These are phyloP conservation scores for Euphrasia confusa DNA, from an alignment of 257 asterid species.

Conservation along the genomic window DNA sequence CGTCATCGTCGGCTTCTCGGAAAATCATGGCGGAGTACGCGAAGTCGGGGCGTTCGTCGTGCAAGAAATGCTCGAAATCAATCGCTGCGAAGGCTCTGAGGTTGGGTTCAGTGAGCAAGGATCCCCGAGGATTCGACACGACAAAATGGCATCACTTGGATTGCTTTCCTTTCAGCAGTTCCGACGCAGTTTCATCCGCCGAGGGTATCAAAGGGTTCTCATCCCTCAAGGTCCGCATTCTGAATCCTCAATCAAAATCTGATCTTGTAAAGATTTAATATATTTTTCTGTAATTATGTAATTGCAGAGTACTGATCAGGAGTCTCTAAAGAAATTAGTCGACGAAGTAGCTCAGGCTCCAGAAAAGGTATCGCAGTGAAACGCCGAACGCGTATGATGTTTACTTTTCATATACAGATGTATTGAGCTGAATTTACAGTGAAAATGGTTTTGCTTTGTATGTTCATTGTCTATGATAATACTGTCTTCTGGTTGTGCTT, in stretches of 20 bases:
- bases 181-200: slow-evolving; percentile 37
- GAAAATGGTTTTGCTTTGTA: background rate
- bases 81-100: slow-evolving; percentile 59
- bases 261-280: background rate
- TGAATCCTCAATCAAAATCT: background rate
- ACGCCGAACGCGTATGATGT: background rate
- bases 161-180: slow-evolving; percentile 48
- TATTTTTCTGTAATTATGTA: slow-evolving; percentile 14
- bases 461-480: background rate
- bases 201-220: slow-evolving; percentile 69
- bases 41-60: slow-evolving; percentile 78
- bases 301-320: slow-evolving; percentile 70
- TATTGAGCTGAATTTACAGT: background rate
- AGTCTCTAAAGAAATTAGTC: slow-evolving; percentile 44
- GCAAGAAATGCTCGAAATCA: slow-evolving; percentile 75
- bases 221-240: slow-evolving; percentile 56
- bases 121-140: slow-evolving; percentile 72
- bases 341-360: slow-evolving; percentile 30
- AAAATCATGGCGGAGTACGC: slow-evolving; percentile 76
- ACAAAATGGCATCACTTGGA: slow-evolving; percentile 90
- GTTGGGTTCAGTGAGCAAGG: slow-evolving; percentile 67
- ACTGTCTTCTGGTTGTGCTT: slow-evolving; percentile 12
- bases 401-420: background rate
- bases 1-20: slow-evolving; percentile 28
- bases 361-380: slow-evolving; percentile 37